Evolutionary conservation across 2,329 filamentous ascomycete species (phyloP), one percentile per base, ranked within the genome.

Genomic region (Botrytis medusae): DNA sequence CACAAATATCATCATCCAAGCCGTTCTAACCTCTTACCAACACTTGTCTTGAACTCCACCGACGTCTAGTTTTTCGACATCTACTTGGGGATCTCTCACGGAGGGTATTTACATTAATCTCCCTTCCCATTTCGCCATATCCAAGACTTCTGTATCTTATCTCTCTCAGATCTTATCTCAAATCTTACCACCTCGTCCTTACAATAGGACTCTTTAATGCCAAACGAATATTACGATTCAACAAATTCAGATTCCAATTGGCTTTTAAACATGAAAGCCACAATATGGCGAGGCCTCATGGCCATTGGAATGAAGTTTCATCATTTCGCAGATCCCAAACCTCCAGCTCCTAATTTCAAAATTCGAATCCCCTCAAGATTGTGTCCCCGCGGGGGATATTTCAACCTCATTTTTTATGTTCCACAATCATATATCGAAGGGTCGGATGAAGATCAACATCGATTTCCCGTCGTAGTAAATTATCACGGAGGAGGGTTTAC

Each of bases 401-500:
- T 86, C 71, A 80, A 79, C 16, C 77, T 86, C 25, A 80, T 84
- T 5, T 84, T 86, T 69, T 86, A 86, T 75, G 79, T 84, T 0
- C 84, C 84, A 1, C 74, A 79, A 10, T 81, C 79, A 10, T 85
- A 85, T 71, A 74, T 78, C 2, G 77, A 77, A 10, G 75, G 79
- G 9, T 70, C 75, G 34, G 74, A 81, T 42, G 73, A 78, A 29
- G 64, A 68, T 9, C 34, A 22, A n/a, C 74, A 76, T 54, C 77
- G 74, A n/a, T 84, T 78, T 69, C 85, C 89, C 0, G 87, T 87
- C 29, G 84, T 92, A 42, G 84, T 92, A 76, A 90, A 91, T 79
- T 90, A 90, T 77, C 90, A 92, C 78, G 90, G 90, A 40, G 90
- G 90, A 34, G 90, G 90, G 8, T 92, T 91, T 82, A 88, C 89